Percentiles rank a stretch among this genome's conserved stretches.
Conservation (phyloP, 2,329 filamentous ascomycete genomes). For the Ceratocystis lukuohia region DNA sequence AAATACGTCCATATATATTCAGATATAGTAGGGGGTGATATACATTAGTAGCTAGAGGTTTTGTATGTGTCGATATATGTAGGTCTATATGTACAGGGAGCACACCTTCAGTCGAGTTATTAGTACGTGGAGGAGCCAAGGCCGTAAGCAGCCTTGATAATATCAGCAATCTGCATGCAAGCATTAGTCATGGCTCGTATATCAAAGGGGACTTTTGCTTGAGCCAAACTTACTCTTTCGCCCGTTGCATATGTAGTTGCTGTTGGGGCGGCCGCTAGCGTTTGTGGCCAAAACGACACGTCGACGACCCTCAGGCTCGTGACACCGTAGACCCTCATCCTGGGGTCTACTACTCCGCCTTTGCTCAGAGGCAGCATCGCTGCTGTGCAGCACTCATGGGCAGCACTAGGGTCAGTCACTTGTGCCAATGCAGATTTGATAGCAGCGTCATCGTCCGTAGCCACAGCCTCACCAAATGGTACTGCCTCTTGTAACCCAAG, state of each 20-base stretch:
- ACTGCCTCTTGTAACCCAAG: slow-evolving; percentile 24
- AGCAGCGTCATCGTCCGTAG: slow-evolving; percentile 22
- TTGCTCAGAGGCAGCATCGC: slow-evolving; percentile 31
- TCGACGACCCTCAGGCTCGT: slow-evolving; percentile 29
- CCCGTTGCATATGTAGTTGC: slow-evolving; percentile 26
- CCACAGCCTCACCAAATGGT: slow-evolving; percentile 23
- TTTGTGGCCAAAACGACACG: slow-evolving; percentile 24
- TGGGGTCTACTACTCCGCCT: slow-evolving; percentile 28
- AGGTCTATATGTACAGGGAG: slow-evolving; percentile 1
- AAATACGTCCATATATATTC: neutral
- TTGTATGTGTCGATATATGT: neutral
- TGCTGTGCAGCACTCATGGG: slow-evolving; percentile 21
- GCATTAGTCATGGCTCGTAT: slow-evolving; percentile 12
- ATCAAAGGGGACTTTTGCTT: neutral
- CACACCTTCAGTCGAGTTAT: neutral
- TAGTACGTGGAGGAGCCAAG: slow-evolving; percentile 3
- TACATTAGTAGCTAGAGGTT: neutral
- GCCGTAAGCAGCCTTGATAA: slow-evolving; percentile 10
- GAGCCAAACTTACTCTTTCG: slow-evolving; percentile 24
- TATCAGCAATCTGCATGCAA: slow-evolving; percentile 13
- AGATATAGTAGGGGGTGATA: neutral
- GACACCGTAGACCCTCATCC: slow-evolving; percentile 23
- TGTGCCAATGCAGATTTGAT: slow-evolving; percentile 22
- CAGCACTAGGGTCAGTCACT: slow-evolving; percentile 15
- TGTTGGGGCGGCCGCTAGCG: slow-evolving; percentile 24